Evolutionary conservation across 2,329 filamentous ascomycete genomes (phyloP).

Genomic region (Bipolaris victoriae): DNA sequence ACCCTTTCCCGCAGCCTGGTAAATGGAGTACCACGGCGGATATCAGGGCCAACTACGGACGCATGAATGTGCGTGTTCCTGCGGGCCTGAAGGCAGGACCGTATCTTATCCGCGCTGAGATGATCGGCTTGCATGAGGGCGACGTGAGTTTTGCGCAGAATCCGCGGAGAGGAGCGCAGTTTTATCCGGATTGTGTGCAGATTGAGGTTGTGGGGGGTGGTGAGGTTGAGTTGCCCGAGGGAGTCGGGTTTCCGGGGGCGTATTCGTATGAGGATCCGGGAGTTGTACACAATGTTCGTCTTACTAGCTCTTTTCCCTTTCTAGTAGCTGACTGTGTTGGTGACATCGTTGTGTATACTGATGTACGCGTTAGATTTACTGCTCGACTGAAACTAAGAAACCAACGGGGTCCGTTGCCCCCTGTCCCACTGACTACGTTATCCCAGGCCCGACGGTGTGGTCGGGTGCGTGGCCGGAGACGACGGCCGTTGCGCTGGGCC

Average conservation of each 20-base stretch:
- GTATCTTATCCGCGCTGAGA: slow-evolving; percentile 53
- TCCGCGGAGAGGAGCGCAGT: slow-evolving; percentile 45
- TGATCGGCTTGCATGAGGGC: slow-evolving; percentile 53
- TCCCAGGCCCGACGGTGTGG: slow-evolving; percentile 52
- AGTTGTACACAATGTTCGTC: slow-evolving; percentile 48
- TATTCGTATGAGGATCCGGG: slow-evolving; percentile 48
- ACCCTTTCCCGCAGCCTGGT: slow-evolving; percentile 41
- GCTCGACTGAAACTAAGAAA: slow-evolving; percentile 43
- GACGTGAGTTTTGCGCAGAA: slow-evolving; percentile 37
- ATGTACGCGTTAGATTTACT: slow-evolving; percentile 36
- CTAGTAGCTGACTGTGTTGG: no score
- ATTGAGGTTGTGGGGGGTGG: slow-evolving; percentile 47
- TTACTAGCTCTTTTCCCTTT: no score
- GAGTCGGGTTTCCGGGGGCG: slow-evolving; percentile 55
- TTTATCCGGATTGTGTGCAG: slow-evolving; percentile 53
- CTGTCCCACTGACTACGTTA: slow-evolving; percentile 46
- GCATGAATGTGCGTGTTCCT: slow-evolving; percentile 43
- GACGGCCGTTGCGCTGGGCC: slow-evolving; percentile 38
- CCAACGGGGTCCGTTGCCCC: slow-evolving; percentile 29
- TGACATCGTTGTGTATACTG: neutral
- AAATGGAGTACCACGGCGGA: slow-evolving; percentile 43
- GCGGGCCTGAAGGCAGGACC: slow-evolving; percentile 46
- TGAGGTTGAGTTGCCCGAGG: slow-evolving; percentile 36
- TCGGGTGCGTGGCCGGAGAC: slow-evolving; percentile 42
- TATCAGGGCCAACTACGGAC: slow-evolving; percentile 29